phyloP scores from a whole-genome alignment of 495 filamentous ascomycete species.

The Extremus antarcticus region DNA sequence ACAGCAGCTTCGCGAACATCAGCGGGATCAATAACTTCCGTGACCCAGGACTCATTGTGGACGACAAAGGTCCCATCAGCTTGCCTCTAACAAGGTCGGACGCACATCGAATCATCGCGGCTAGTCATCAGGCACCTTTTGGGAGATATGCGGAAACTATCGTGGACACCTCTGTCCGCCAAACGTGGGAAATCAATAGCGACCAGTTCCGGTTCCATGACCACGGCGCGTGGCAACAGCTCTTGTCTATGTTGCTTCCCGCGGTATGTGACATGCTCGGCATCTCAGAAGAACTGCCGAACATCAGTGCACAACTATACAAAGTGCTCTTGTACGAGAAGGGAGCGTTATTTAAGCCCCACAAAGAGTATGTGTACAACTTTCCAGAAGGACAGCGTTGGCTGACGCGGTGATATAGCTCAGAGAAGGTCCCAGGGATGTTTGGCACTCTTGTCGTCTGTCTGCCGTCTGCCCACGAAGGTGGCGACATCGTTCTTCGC shows the following conservation, averaged over 20 bases:
- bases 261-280: background rate
- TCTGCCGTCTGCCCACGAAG: constrained; percentile 43
- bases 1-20: background rate
- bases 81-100: constrained; percentile 35
- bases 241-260: background rate
- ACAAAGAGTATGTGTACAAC: constrained; percentile 40
- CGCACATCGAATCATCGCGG: constrained; percentile 32
- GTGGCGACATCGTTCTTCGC: constrained; percentile 36
- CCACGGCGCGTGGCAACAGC: constrained; percentile 12
- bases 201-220: constrained; percentile 31
- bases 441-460: constrained; percentile 46
- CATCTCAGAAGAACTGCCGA: constrained; percentile 1
- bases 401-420: constrained; percentile 5
- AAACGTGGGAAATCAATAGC: constrained; percentile 41
- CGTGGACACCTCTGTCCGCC: constrained; percentile 38
- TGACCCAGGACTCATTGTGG: background rate
- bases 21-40: background rate
- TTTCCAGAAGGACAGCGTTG: too few relatives aligned
- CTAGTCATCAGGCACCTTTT: constrained; percentile 36
- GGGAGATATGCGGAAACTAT: constrained; percentile 37
- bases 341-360: constrained; percentile 43
- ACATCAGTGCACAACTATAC: constrained; percentile 36
- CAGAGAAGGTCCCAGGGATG: constrained; percentile 45
- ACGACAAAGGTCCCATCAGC: constrained; percentile 15
- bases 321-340: constrained; percentile 48